Base-by-base conservation (phyloP, 2,329 filamentous ascomycete species). In the Cadophora gregata region DNA sequence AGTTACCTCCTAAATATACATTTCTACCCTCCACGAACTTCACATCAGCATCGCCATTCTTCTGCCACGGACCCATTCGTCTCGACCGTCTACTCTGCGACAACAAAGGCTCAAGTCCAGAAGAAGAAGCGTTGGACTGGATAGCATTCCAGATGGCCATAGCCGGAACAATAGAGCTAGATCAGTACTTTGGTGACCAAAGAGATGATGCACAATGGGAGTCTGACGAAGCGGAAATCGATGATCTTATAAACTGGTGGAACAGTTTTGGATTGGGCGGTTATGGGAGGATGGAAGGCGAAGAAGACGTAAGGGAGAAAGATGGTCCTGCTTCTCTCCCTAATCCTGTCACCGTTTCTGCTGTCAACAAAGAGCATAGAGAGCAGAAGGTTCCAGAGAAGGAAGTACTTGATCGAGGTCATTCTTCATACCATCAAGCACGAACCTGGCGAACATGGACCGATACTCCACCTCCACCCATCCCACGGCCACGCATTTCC, bases 101-200 rank as follows among this genome's bases (percentile, higher is more conserved):
- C 70, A 76, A 25, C 29, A 69, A 55, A 50, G 64, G 47, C 2
- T 60, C 14, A 1, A 65, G 53, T 19, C 64, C 47, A 29, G 64
- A 67, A 33, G 85, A 86, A 60, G 84, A 84, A 58, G 82, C 80
- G 9, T 76, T 89, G 3, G 86, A 90, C 78, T 89, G 86, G 86
- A 87, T 84, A 6, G 86, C 86, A 3, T 89, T 88, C 74, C 87
- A 90, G 76, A 88, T 88, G 82, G 86, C 87, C 19, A 88, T 89
- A 59, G 78, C 85, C 0, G 86, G 86, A 50, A 85, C 84, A 5
- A 83, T 84, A 1, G 84, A 83, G 33, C 85, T 86, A 69, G 79
- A 85, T 4, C 59, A 61, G 3, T 33, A 38, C 9, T 42, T 58
- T 21, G 29, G 55, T 7, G 64, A 69, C 45, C 25, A 61, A 1